Conservation (phyloP, 345 rosid genomes). For the Erodium maritimum region DNA sequence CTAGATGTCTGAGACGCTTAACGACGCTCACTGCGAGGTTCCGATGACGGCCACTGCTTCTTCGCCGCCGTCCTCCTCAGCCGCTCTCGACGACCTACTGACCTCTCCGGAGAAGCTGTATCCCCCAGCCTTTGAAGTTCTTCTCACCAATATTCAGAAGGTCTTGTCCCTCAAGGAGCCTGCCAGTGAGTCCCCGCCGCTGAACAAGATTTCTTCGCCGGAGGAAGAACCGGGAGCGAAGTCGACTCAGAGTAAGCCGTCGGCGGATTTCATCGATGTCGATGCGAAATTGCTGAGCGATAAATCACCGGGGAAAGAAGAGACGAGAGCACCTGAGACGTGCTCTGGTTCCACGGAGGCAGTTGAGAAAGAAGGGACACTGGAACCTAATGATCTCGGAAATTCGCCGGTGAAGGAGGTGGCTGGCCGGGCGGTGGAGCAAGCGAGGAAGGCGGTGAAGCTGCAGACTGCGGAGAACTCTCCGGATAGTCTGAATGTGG, state of each 20-base stretch:
- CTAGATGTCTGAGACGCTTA: background rate
- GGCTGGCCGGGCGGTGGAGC: background rate
- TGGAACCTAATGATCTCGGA: slow-evolving; percentile 2
- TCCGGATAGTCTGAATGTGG: slow-evolving; percentile 4
- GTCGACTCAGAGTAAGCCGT: background rate
- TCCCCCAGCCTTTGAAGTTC: background rate
- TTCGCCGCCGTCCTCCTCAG: background rate
- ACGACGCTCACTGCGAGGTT: background rate
- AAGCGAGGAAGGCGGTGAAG: slow-evolving; percentile 10
- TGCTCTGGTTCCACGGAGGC: background rate
- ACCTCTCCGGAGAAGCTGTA: background rate
- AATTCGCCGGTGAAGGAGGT: slow-evolving; percentile 5
- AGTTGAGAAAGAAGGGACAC: background rate
- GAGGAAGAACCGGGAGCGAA: background rate
- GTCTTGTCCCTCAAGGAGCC: background rate
- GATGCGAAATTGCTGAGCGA: background rate
- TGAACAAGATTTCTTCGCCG: background rate
- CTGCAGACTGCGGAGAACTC: slow-evolving; percentile 6
- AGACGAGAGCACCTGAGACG: background rate
- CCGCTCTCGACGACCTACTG: background rate
- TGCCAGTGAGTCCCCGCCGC: background rate
- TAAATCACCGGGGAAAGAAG: background rate
- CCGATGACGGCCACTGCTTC: background rate
- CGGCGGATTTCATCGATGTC: background rate
- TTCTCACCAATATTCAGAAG: background rate